phyloP scores from a whole-genome alignment of 805 yeast genomes.

The Cyberlindnera americana region DNA sequence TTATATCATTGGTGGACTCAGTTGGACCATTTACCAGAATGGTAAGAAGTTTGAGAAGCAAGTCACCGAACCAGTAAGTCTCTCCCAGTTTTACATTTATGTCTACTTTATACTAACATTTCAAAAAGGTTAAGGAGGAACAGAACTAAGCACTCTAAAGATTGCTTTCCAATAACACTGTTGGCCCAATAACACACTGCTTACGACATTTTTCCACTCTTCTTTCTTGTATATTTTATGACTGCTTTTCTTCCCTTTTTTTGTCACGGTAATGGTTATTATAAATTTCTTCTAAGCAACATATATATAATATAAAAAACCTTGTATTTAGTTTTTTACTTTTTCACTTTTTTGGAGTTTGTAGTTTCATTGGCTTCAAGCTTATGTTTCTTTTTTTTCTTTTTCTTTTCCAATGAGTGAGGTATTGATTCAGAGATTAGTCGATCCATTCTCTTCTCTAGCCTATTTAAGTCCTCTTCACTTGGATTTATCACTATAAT shows the following conservation, averaged over 20 bases:
- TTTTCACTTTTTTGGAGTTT: background rate
- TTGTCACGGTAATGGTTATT: no score
- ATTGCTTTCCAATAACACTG: no score
- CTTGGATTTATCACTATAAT: slow-evolving; percentile 38
- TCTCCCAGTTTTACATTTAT: background rate
- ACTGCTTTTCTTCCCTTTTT: background rate
- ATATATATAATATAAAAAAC: no score
- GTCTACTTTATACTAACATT: background rate
- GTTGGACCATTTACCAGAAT: slow-evolving; percentile 48
- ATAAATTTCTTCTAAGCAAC: no score
- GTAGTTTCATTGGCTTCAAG: slow-evolving; percentile 2
- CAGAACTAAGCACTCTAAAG: background rate
- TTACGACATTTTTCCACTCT: no score
- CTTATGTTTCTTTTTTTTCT: slow-evolving; percentile 18
- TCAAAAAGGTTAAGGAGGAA: slow-evolving; percentile 3
- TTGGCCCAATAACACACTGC: no score
- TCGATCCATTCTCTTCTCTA: slow-evolving; percentile 24
- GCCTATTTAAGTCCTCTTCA: slow-evolving; percentile 19
- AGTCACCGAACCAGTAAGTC: slow-evolving; percentile 17
- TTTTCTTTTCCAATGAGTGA: slow-evolving; percentile 34
- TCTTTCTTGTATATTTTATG: no score
- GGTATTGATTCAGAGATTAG: slow-evolving; percentile 29
- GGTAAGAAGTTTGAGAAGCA: slow-evolving; percentile 48
- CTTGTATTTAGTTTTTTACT: background rate
- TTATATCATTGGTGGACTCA: slow-evolving; percentile 50